A percentile compares a stretch with the other conserved stretches of the same genome.
Conservation (phyloP, 345 rosid genomes). For the Rhodomyrtus tomentosa region DNA sequence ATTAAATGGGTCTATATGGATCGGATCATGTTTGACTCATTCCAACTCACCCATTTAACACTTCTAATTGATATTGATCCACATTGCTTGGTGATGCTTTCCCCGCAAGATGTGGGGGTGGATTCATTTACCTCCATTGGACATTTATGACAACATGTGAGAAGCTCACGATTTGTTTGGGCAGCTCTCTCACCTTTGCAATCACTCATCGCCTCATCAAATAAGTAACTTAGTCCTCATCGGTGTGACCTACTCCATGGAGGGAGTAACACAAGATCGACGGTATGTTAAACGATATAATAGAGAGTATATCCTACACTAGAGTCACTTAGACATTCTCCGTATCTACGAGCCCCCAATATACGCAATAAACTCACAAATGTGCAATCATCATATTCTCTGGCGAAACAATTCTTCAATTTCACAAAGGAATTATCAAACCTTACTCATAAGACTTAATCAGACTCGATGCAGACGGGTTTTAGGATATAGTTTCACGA, state of each 20-base stretch:
- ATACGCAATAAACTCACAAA: background rate
- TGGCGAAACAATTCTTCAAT: background rate
- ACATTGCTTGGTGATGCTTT: background rate
- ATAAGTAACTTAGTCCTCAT: background rate
- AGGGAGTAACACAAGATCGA: background rate
- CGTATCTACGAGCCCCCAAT: fast-evolving
- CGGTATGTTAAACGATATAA: background rate
- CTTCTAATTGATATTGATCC: too few relatives aligned
- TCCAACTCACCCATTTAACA: too few relatives aligned
- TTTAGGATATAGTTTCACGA: background rate
- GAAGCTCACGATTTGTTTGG: background rate
- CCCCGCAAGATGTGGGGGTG: background rate
- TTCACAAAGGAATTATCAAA: background rate
- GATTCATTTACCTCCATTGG: background rate
- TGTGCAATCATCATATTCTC: background rate
- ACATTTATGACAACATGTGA: background rate
- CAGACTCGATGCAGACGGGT: background rate
- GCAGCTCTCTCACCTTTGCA: background rate
- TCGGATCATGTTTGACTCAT: too few relatives aligned
- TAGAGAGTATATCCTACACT: background rate
- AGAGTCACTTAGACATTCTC: fast-evolving
- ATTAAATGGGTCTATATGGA: too few relatives aligned
- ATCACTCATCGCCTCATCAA: background rate
- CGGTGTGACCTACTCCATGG: background rate
- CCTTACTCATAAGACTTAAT: background rate